Conservation (phyloP, 2,329 filamentous ascomycete genomes). For the Colletotrichum sp. region DNA sequence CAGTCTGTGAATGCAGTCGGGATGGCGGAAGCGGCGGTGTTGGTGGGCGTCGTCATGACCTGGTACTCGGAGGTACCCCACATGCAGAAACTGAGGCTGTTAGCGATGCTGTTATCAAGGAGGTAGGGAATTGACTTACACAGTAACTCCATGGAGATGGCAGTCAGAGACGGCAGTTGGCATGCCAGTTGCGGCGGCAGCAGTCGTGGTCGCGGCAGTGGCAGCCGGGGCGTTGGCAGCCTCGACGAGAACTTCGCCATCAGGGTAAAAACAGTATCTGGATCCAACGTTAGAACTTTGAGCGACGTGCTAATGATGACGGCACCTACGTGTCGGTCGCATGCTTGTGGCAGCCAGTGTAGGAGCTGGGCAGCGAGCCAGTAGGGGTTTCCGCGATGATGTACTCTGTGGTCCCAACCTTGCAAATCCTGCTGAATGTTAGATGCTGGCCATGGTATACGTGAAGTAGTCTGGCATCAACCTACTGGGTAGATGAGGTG, state of each 20-base stretch:
- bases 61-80: constrained; percentile 46
- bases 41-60: constrained; percentile 52
- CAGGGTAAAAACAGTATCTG: constrained; percentile 48
- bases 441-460: background rate
- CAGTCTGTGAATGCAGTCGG: constrained; percentile 69
- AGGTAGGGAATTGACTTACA: constrained; percentile 34
- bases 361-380: constrained; percentile 32
- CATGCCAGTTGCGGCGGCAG: background rate
- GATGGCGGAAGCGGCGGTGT: constrained; percentile 52
- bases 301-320: background rate
- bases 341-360: constrained; percentile 56
- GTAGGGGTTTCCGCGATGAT: constrained; percentile 10
- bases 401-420: constrained; percentile 18
- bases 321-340: constrained; percentile 49
- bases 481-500: constrained; percentile 21
- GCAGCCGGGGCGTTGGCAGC: constrained; percentile 20
- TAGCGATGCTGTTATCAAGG: background rate
- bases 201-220: constrained; percentile 9
- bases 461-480: background rate
- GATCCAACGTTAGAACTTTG: background rate
- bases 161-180: constrained; percentile 45
- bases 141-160: constrained; percentile 42
- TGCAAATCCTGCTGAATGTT: constrained; percentile 5
- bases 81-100: constrained; percentile 45
- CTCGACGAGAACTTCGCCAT: constrained; percentile 47